Conservation (phyloP, 2,329 filamentous ascomycete species). For the Aureobasidium namibiae region DNA sequence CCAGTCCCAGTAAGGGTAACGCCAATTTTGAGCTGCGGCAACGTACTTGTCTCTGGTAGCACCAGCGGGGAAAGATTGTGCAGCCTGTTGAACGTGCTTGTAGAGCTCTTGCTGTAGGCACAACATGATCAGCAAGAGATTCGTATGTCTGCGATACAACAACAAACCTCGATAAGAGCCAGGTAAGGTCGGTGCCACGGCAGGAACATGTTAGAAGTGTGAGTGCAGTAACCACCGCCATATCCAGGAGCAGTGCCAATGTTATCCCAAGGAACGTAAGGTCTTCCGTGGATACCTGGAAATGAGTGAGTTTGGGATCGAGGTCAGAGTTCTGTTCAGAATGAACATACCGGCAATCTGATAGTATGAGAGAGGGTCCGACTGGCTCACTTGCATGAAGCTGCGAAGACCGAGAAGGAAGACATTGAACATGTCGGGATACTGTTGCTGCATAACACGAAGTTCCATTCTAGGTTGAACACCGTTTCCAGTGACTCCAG, state of each 20-base stretch:
- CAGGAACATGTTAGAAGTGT: conserved; percentile 67
- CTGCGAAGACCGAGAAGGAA: conserved; percentile 67
- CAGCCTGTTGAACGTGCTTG: conserved; percentile 32
- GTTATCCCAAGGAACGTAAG: conserved; percentile 51
- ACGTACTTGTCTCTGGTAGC: conserved; percentile 30
- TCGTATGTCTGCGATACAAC: not conserved
- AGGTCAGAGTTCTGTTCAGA: not conserved
- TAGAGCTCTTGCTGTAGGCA: conserved; percentile 34
- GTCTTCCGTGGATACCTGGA: conserved; percentile 74
- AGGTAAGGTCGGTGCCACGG: conserved; percentile 81
- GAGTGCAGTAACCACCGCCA: conserved; percentile 65
- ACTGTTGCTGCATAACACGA: conserved; percentile 53
- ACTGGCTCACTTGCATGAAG: conserved; percentile 61
- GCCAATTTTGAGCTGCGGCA: conserved; percentile 32
- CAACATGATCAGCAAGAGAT: not conserved
- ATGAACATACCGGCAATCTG: conserved; percentile 59
- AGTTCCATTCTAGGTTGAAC: conserved; percentile 54
- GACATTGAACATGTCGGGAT: conserved; percentile 61
- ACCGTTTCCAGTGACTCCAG: conserved; percentile 24
- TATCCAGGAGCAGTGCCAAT: conserved; percentile 41
- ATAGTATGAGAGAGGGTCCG: conserved; percentile 63
- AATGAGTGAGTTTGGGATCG: not conserved
- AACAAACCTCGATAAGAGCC: conserved; percentile 47
- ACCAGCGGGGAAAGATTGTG: conserved; percentile 32
- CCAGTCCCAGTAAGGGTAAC: conserved; percentile 43